Evolutionary conservation across 768 basidiomycete genomes (phyloP), one percentile per base, ranked within the genome.

Genomic region (Thelephora ganbajun): DNA sequence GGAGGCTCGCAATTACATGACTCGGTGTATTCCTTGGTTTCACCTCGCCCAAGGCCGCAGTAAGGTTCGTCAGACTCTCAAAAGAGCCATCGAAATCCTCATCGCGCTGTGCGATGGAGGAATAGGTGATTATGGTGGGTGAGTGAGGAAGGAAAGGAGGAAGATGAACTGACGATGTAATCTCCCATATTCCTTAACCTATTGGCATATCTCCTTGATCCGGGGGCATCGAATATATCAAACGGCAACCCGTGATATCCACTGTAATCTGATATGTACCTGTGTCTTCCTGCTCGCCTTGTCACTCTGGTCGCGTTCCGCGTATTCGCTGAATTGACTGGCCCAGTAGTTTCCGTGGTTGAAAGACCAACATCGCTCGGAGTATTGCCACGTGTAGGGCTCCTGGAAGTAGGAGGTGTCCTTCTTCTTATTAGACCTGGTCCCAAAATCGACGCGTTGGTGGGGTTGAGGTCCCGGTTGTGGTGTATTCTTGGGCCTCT

Each of bases 21-120:
- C 72, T 69, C 2, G 84, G 78, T 1, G 82, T 83, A 18, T 72
- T 71, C 22, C 70, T 76, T 0, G 83, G 76, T 54, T 73, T 76
- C 6, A 64, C 83, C n/a, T 87, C 83, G 6, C 85, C 83, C 37
- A 87, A 61, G 14, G 74, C 61, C 12, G 69, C 69, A 33, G 77
- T 69, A 42, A 87, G 62, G 2, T 71, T 70, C 16, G 86, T 53
- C 45, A 87, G 60, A 35, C 67, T 74, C 59, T 89, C 86, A 54
- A 87, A 88, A 1, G 85, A 87, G 5, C 70, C 61, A 52, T 86
- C 82, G 57, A 85, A 80, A 51, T 85, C 71, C 56, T 87, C 83
- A 50, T 87, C 85, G 46, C 77, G 75, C 83, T 83, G 54, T n/a
- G 51, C 14, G 48, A 46, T 48, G 19, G 13, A 23, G 43, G n/a